Conservation (phyloP, 1,284 basidiomycete species). For the Jaminaea rosea region DNA sequence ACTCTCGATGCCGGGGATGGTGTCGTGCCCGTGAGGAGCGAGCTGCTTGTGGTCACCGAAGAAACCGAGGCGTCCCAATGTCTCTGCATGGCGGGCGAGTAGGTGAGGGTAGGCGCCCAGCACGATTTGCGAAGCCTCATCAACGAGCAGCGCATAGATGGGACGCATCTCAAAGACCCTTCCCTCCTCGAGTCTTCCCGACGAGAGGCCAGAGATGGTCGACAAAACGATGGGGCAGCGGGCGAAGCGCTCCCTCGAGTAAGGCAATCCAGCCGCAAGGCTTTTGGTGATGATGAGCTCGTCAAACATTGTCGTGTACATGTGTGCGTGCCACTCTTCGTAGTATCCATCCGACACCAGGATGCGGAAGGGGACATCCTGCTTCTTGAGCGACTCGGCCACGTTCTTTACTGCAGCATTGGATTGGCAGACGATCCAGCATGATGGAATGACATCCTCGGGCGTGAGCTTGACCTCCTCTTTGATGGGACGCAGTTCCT, state of each 20-base stretch:
- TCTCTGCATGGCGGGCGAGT: slow-evolving; percentile 1
- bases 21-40: slow-evolving; percentile 5
- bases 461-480: too few species aligned
- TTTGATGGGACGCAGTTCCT: too few species aligned
- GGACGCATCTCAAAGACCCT: slow-evolving; percentile 2
- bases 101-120: slow-evolving; percentile 4
- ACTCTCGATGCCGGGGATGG: neutral
- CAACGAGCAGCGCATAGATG: slow-evolving; percentile 5
- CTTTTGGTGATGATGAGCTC: neutral
- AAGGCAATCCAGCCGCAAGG: neutral
- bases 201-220: neutral
- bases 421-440: neutral
- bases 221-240: slow-evolving; percentile 3
- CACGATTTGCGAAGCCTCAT: slow-evolving; percentile 9
- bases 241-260: neutral
- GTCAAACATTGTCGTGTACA: slow-evolving; percentile 1
- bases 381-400: neutral
- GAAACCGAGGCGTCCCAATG: slow-evolving; percentile 4
- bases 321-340: slow-evolving; percentile 9
- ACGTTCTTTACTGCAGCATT: slow-evolving; percentile 8
- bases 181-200: neutral
- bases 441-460: too few species aligned
- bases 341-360: neutral
- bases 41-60: slow-evolving; percentile 10
- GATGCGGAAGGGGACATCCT: neutral